Evolutionary conservation across 495 filamentous ascomycete species (phyloP).

Genomic region (Aspergillus indologenus): DNA sequence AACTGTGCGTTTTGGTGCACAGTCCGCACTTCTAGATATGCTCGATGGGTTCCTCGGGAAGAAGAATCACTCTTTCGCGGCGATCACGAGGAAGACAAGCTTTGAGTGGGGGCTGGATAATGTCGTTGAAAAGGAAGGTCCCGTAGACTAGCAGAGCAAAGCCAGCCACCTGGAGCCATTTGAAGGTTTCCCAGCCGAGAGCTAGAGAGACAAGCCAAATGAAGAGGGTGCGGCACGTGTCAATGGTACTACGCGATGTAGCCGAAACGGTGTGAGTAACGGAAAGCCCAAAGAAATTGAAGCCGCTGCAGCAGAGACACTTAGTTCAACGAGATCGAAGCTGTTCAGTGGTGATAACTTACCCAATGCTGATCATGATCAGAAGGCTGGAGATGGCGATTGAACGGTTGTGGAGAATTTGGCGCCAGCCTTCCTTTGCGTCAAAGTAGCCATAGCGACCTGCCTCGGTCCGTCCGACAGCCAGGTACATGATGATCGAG

Average conservation of each 20-base stretch:
- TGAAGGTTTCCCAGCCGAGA: constrained; percentile 96
- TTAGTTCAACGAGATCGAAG: constrained; percentile 6
- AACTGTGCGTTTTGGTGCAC: too few species aligned
- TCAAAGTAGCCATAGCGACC: constrained; percentile 87
- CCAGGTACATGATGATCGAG: constrained; percentile 76
- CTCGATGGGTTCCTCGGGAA: constrained; percentile 83
- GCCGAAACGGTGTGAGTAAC: constrained; percentile 87
- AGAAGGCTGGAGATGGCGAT: constrained; percentile 73
- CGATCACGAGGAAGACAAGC: constrained; percentile 47
- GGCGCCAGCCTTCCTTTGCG: constrained; percentile 73
- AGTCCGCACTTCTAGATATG: constrained; percentile 47
- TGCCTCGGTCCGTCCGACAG: constrained; percentile 67
- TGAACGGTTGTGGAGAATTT: constrained; percentile 66
- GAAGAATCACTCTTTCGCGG: constrained; percentile 55
- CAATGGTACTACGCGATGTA: constrained; percentile 90
- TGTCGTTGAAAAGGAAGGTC: constrained; percentile 94
- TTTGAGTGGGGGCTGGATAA: constrained; percentile 74
- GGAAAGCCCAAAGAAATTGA: constrained; percentile 96
- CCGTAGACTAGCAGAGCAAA: constrained; percentile 92
- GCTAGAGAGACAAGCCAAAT: constrained; percentile 96
- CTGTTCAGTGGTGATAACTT: constrained; percentile 33
- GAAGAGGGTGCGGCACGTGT: constrained; percentile 95
- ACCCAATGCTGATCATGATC: constrained; percentile 98
- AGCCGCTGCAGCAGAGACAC: constrained; percentile 57
- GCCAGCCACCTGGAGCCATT: constrained; percentile 90